Evolutionary conservation across 2,329 filamentous ascomycete genomes (phyloP), one percentile per base, ranked within the genome.

Genomic region (Malbranchea zuffiana): DNA sequence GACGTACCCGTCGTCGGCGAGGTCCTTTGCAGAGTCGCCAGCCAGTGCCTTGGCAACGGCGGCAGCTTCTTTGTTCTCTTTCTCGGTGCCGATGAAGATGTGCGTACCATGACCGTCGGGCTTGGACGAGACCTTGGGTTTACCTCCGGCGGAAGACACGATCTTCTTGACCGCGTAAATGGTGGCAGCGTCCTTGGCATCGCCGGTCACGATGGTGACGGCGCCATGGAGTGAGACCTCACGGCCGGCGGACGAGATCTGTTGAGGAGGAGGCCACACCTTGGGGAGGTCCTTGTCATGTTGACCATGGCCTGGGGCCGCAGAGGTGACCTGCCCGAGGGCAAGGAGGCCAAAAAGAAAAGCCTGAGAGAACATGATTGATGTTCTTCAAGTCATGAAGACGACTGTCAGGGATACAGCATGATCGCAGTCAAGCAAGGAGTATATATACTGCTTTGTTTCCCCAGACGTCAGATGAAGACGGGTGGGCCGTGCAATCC

Each of bases 161-260:
- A 37, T 21, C 23, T 8, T 12, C 24, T 46, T 46, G 15, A 46
- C 35, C 6, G 29, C 17, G 13, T 46, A 19, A 37, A 46, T 28
- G 13, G 35, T 45, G 17, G 34, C 32, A 10, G 29, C 23, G 23
- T 48, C 46, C 15, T 33, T 42, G 26, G 20, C 40, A 42, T 47
- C 40, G 16, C 44, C 44, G 2, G 40, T 42, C 20, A 48, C 44
- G 28, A 48, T 45, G 17, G 42, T 48, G 11, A 48, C 46, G n/a
- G 20, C 5, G 15, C 38, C 40, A 13, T 39, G 24, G 19, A 48
- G 46, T 15, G 40, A 42, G 33, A 48, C 34, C 4, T 32, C 34
- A 16, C 30, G 23, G 30, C 44, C 23, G 12, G 23, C 10, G 12
- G 23, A 25, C 23, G 8, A 25, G 8, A 25, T 25, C 23, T 25